These are phyloP conservation scores for Penicillium ochrochloron DNA, from an alignment of 495 filamentous ascomycete genomes.

Conservation along the genomic window DNA sequence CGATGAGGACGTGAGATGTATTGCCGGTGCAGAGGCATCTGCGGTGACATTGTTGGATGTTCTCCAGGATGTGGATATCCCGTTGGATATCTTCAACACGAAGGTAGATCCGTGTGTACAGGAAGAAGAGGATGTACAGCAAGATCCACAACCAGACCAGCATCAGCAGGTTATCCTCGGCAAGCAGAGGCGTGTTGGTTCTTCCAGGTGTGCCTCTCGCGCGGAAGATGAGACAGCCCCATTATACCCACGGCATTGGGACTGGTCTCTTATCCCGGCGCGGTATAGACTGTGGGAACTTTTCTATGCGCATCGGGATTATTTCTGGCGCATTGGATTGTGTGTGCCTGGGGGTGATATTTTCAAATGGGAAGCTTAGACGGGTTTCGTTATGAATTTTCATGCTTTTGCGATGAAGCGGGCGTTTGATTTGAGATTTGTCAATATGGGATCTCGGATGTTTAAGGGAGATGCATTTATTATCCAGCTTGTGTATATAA, in stretches of 20 bases:
- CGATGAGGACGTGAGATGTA: conserved; percentile 70
- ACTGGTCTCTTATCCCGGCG: conserved; percentile 58
- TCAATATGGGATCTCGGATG: neutral
- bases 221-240: conserved; percentile 22
- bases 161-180: conserved; percentile 19
- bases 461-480: neutral
- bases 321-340: conserved; percentile 90
- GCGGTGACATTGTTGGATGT: conserved; percentile 13
- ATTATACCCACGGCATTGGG: conserved; percentile 28
- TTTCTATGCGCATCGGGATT: conserved; percentile 94
- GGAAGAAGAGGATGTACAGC: neutral
- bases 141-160: neutral
- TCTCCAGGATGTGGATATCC: conserved; percentile 19
- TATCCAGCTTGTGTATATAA: neutral
- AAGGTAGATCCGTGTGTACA: conserved; percentile 5
- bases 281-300: conserved; percentile 82
- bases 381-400: neutral
- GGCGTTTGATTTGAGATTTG: neutral
- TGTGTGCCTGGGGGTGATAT: conserved; percentile 87
- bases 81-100: conserved; percentile 12
- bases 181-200: neutral
- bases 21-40: conserved; percentile 52
- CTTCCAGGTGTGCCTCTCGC: conserved; percentile 14
- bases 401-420: neutral
- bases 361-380: conserved; percentile 19